Evolutionary conservation across 371 early-diverging fungal species (phyloP).

Genomic region (Aphelidium insulamus): DNA sequence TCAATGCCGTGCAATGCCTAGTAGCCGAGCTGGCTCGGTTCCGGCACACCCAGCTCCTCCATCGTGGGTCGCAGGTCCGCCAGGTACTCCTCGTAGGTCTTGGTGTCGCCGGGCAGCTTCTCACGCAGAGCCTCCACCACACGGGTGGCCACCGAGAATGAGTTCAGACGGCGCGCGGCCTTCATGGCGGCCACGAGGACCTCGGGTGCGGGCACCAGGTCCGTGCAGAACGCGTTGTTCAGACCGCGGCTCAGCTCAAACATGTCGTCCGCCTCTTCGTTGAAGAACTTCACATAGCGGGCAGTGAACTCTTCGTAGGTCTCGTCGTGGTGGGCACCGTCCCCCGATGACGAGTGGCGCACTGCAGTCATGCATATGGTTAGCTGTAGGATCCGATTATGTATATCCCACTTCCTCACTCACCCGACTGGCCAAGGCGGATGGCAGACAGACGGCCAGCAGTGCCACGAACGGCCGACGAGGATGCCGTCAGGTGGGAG

Average conservation of each 20-base stretch:
- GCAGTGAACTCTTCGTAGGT: slow-evolving; percentile 54
- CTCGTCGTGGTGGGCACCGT: slow-evolving; percentile 42
- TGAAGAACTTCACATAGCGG: slow-evolving; percentile 68
- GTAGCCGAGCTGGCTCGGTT: no score
- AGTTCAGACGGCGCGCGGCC: slow-evolving; percentile 77
- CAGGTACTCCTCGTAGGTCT: slow-evolving; percentile 74
- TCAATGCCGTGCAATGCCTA: no score
- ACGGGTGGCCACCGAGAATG: slow-evolving; percentile 75
- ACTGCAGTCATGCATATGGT: no score
- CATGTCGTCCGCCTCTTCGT: slow-evolving; percentile 70
- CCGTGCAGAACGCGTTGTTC: slow-evolving; percentile 88
- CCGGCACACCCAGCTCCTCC: slow-evolving; percentile 71
- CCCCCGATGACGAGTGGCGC: no score
- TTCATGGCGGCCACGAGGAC: slow-evolving; percentile 69
- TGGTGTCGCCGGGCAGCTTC: slow-evolving; percentile 55
- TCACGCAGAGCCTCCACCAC: slow-evolving; percentile 79
- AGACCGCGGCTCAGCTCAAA: slow-evolving; percentile 91
- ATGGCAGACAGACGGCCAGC: no score
- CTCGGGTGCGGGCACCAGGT: slow-evolving; percentile 72
- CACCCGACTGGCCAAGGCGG: no score
- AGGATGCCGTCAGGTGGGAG: no score
- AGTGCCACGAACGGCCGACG: no score
- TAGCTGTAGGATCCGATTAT: no score
- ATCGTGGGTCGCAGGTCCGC: slow-evolving; percentile 60
- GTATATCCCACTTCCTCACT: no score